phyloP scores from a whole-genome alignment of 805 yeast genomes.

The Cyberlindnera maritima region DNA sequence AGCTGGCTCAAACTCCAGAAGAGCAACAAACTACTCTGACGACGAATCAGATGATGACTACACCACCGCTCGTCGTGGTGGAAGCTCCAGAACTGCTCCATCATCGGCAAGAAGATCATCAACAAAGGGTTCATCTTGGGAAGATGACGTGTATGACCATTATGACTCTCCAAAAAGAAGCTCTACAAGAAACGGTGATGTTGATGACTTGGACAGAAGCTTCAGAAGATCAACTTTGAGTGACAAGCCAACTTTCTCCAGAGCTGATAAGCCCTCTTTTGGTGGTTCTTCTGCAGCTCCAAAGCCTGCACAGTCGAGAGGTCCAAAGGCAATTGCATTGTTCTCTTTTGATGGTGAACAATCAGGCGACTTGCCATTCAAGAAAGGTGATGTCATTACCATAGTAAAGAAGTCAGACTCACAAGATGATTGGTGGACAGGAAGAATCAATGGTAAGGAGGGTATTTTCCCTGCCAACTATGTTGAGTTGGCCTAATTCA shows the following conservation, averaged over 20 bases:
- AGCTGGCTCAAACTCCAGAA: neutral
- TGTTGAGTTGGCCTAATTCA: conserved; percentile 59
- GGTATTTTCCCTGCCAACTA: conserved; percentile 98
- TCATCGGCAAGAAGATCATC: conserved; percentile 10
- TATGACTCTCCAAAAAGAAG: conserved; percentile 28
- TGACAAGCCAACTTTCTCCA: conserved; percentile 38
- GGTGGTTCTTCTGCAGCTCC: conserved; percentile 14
- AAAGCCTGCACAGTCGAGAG: conserved; percentile 25
- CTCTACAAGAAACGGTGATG: conserved; percentile 19
- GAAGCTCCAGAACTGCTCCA: conserved; percentile 6
- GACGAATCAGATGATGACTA: conserved; percentile 39
- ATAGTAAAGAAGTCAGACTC: conserved; percentile 84
- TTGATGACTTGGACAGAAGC: conserved; percentile 38
- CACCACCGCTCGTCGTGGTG: conserved; percentile 31
- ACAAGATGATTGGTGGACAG: conserved; percentile 99
- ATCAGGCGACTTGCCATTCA: conserved; percentile 87
- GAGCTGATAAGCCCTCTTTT: conserved; percentile 40
- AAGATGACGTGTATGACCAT: conserved; percentile 80
- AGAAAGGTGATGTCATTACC: conserved; percentile 90
- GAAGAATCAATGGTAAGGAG: conserved; percentile 74
- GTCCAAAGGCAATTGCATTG: conserved; percentile 86
- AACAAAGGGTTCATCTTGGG: conserved; percentile 59
- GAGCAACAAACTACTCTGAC: conserved; percentile 22
- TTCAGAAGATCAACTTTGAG: conserved; percentile 40
- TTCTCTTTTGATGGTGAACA: conserved; percentile 90